phyloP scores from a whole-genome alignment of 495 filamentous ascomycete genomes.

The Aspergillus biplanus region DNA sequence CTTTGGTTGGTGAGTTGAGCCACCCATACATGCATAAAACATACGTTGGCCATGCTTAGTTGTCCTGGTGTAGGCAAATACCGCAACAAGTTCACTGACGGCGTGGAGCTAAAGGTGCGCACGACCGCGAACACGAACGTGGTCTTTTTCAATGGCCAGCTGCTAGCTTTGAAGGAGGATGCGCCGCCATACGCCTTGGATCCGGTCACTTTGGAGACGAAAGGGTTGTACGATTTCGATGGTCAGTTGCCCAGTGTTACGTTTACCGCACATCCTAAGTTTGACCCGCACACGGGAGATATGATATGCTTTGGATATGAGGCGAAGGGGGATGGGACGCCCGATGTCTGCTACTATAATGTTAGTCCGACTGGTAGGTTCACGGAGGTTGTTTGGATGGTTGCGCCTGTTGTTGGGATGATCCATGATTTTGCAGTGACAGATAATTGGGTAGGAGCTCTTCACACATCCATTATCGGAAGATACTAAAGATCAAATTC shows the following conservation, averaged over 20 bases:
- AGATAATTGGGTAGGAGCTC: constrained; percentile 44
- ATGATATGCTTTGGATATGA: constrained; percentile 49
- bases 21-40: too few relatives aligned
- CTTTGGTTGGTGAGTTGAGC: constrained; percentile 45
- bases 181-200: constrained; percentile 59
- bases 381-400: constrained; percentile 51
- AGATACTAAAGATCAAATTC: background rate
- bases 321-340: constrained; percentile 39
- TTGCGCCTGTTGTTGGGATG: constrained; percentile 56
- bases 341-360: constrained; percentile 54
- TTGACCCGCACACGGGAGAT: constrained; percentile 60
- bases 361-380: constrained; percentile 45
- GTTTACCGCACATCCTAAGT: constrained; percentile 65
- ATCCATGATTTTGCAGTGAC: constrained; percentile 60
- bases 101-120: constrained; percentile 50
- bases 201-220: constrained; percentile 57
- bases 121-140: constrained; percentile 61
- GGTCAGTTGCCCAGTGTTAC: constrained; percentile 56
- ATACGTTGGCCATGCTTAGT: too few relatives aligned
- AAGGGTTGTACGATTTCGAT: constrained; percentile 58
- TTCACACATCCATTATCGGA: background rate
- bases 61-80: constrained; percentile 44
- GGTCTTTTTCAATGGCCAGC: constrained; percentile 52
- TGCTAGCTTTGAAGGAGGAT: constrained; percentile 61
- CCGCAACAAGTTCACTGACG: constrained; percentile 59